phyloP scores from a whole-genome alignment of 352 stramenopile species.

The Pythium biforme region DNA sequence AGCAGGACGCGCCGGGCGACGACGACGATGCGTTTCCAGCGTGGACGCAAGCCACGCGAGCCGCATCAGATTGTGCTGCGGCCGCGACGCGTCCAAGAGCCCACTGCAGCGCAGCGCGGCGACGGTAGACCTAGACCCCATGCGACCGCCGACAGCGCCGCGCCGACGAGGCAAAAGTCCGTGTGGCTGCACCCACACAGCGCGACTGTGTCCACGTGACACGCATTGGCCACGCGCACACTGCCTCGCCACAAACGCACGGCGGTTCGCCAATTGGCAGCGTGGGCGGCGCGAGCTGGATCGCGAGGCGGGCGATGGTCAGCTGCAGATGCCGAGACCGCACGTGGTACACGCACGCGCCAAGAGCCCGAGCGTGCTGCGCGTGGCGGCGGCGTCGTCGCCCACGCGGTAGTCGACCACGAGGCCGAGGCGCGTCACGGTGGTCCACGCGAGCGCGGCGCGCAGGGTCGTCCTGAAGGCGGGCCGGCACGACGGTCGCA shows the following conservation, averaged over 20 bases:
- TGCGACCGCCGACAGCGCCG: neutral
- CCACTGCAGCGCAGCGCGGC: neutral
- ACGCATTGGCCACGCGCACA: neutral
- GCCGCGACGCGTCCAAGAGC: neutral
- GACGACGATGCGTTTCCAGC: neutral
- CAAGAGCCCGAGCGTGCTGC: neutral
- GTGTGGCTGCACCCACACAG: constrained; percentile 1
- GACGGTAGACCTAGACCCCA: no score
- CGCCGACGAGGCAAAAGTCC: neutral
- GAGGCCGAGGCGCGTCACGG: neutral
- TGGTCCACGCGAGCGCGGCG: neutral
- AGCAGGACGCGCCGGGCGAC: no score
- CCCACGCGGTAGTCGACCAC: constrained; percentile 1
- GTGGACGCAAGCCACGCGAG: constrained; percentile 1
- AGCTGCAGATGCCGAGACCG: no score
- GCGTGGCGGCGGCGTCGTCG: neutral
- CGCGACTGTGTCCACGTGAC: neutral
- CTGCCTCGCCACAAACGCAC: neutral
- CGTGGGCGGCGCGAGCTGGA: neutral
- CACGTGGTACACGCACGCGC: neutral
- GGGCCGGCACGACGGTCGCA: no score
- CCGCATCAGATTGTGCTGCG: neutral
- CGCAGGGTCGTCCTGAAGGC: neutral
- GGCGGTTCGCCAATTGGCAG: no score
- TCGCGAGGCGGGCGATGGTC: neutral